These are phyloP conservation scores for Beauveria sp. DNA, from an alignment of 2,329 filamentous ascomycete genomes.

Conservation along the genomic window DNA sequence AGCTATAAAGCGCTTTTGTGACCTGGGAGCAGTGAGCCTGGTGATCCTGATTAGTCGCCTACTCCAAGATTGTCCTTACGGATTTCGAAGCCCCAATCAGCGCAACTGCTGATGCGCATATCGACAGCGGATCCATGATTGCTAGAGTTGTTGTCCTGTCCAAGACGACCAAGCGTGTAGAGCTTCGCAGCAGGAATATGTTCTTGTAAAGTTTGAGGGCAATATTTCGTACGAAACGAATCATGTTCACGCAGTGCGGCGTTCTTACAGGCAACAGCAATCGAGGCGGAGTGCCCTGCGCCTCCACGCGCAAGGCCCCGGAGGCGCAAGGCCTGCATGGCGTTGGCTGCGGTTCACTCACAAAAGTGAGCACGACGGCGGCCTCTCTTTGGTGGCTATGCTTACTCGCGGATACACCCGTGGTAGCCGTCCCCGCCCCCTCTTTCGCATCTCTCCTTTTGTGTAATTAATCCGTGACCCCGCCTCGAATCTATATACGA, in stretches of 20 bases:
- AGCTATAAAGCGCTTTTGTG: not conserved
- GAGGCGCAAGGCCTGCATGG: not conserved
- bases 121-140: constrained; percentile 5
- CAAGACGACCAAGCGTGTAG: not conserved
- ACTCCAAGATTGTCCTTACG: not conserved
- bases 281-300: not conserved
- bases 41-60: not conserved
- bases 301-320: too few relatives aligned
- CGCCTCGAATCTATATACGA: too few relatives aligned
- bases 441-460: too few relatives aligned
- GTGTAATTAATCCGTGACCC: too few relatives aligned
- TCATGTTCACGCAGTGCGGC: not conserved
- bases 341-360: not conserved
- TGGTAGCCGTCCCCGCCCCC: too few relatives aligned
- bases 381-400: not conserved
- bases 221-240: not conserved
- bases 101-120: not conserved
- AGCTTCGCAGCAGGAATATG: not conserved
- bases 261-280: not conserved
- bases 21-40: not conserved
- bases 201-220: not conserved
- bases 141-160: not conserved
- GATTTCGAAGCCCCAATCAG: not conserved
- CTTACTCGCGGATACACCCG: too few relatives aligned
- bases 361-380: not conserved